Evolutionary conservation across 179 eudicot genomes (phyloP).

Genomic region (Silene noctiflora): DNA sequence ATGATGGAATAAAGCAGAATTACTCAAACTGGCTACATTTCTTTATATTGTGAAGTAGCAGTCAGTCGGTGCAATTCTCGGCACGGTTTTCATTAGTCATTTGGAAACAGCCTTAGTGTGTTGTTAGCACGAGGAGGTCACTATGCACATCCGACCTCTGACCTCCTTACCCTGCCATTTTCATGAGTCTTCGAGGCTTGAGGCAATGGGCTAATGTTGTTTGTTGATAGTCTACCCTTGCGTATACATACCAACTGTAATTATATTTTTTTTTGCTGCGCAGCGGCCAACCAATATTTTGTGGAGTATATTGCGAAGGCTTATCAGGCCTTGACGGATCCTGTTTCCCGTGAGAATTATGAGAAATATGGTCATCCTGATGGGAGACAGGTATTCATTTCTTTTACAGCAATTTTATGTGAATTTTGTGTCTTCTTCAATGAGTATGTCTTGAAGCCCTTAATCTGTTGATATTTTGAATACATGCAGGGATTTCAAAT

Average conservation of each 20-base stretch:
- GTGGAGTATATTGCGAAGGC: slow-evolving; percentile 91
- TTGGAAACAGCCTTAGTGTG: neutral
- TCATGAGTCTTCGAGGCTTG: neutral
- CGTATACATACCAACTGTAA: neutral
- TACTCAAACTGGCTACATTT: neutral
- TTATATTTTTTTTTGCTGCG: slow-evolving; percentile 11
- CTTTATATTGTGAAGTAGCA: neutral
- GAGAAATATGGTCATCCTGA: slow-evolving; percentile 98
- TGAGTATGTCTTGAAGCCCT: slow-evolving; percentile 5
- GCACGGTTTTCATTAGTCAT: neutral
- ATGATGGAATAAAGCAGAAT: neutral
- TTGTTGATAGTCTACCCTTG: neutral
- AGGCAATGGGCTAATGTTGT: neutral
- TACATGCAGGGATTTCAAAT: slow-evolving; percentile 82
- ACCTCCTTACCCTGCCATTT: neutral
- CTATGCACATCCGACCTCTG: neutral
- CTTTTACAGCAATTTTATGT: neutral
- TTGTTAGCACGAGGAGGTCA: neutral
- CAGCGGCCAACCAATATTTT: slow-evolving; percentile 85
- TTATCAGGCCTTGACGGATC: slow-evolving; percentile 93
- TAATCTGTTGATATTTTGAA: slow-evolving; percentile 5
- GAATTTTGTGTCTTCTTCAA: neutral
- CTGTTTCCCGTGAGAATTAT: slow-evolving; percentile 82
- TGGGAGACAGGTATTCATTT: slow-evolving; percentile 79
- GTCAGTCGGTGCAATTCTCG: neutral